Percentiles rank a stretch among this genome's conserved stretches.
Evolutionary conservation across 1,139 yeast genomes (phyloP).

Genomic region (Hemisphaericaspora xylanilytica): DNA sequence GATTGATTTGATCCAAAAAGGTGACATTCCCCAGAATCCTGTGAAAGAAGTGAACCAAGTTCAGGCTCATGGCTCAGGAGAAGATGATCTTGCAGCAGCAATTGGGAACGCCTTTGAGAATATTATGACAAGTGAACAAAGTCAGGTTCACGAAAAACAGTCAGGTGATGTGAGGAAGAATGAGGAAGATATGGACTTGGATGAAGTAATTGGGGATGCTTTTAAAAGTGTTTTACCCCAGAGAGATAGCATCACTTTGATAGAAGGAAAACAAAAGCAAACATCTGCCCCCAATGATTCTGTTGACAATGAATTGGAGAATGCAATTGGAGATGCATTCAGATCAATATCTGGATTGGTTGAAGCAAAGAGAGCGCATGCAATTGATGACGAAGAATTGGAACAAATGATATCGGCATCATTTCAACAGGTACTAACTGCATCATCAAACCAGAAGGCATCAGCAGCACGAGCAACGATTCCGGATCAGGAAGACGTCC

Average conservation of each 20-base stretch:
- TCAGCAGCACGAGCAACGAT: neutral
- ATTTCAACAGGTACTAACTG: conserved; percentile 18
- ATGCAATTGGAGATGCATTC: conserved; percentile 32
- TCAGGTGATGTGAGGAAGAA: neutral
- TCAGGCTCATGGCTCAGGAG: conserved; percentile 7
- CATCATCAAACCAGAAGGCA: conserved; percentile 1
- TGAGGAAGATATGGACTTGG: conserved; percentile 17
- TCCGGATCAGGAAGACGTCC: conserved; percentile 17
- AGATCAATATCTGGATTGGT: conserved; percentile 8
- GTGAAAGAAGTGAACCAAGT: neutral
- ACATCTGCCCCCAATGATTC: conserved; percentile 6
- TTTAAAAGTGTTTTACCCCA: conserved; percentile 16
- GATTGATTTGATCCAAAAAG: neutral
- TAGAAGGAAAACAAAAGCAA: conserved; percentile 1
- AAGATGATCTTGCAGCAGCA: conserved; percentile 21
- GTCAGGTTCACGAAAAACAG: conserved; percentile 10
- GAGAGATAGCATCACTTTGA: neutral
- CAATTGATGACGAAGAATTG: conserved; percentile 14
- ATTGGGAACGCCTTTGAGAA: conserved; percentile 25
- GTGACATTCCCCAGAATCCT: too few species aligned
- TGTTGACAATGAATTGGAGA: conserved; percentile 22
- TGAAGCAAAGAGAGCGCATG: neutral
- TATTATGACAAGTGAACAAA: conserved; percentile 8
- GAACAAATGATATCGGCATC: conserved; percentile 17
- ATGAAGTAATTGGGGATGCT: conserved; percentile 28